Evolutionary conservation across 2,329 filamentous ascomycete species (phyloP), one percentile per base, ranked within the genome.

Genomic region (Fusarium papillatum): DNA sequence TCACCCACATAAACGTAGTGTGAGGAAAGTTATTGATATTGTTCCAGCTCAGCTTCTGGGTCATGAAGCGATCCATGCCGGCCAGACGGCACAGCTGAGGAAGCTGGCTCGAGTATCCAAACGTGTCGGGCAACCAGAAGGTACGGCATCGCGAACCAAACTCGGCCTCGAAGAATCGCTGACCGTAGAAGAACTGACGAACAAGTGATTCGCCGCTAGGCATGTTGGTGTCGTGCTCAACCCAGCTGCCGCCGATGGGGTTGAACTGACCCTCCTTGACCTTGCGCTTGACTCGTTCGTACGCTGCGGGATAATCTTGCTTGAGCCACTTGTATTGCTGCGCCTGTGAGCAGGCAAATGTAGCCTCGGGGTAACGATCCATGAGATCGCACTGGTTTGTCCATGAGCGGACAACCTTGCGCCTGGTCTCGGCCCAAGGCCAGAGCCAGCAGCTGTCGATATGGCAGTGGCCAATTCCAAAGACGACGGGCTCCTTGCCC

Each of bases 1-100:
- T 92, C 38, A 99, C 96, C 97, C 97, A 99, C 84, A 98, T 98
- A 89, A 99, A 99, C 0, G 97, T 98, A 8, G 97, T 98, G 82
- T 98, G 97, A 0, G 97, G 97, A 86, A 98, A 99, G 81, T 94
- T 98, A 86, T 98, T 98, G 89, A 98, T 98, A 83, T 98, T 98
- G 87, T 98, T 98, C 97, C 97, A 99, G 87, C 96, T 98, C 71
- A 99, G 88, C 87, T 99, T 99, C 84, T 99, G 97, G 0, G 97
- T 99, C 81, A 99, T 94, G 88, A 99, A 99, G 39, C 96, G 92
- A 69, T 91, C 94, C 97, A 99, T 98, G 24, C 95, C 96, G n/a
- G 97, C 94, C 34, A 98, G 87, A 5, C 96, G 94, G 82, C 95
- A 98, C 50, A 99, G 88, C 82, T 99, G 97, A 16, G 97, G 97